These are phyloP conservation scores for Thymus quinquecostatus DNA, from an alignment of 257 asterid genomes.

Conservation along the genomic window DNA sequence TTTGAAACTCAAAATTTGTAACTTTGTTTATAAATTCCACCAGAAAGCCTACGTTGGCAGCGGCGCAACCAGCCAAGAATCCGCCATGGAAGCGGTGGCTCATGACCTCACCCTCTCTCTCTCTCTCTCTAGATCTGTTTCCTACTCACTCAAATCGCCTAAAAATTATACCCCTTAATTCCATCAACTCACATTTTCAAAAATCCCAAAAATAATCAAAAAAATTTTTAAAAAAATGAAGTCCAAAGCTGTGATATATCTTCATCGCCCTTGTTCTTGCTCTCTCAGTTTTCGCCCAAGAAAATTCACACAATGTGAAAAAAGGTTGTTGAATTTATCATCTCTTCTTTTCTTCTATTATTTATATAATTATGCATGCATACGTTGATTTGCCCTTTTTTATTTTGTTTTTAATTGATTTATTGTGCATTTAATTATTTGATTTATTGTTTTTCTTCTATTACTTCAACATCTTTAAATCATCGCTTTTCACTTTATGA, in stretches of 20 bases:
- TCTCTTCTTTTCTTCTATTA: neutral
- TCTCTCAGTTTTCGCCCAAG: conserved; percentile 32
- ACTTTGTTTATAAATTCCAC: neutral
- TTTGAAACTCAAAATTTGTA: neutral
- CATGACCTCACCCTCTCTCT: conserved; percentile 23
- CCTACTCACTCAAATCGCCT: conserved; percentile 18
- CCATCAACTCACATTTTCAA: neutral
- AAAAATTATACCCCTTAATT: conserved; percentile 26
- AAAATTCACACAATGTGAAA: conserved; percentile 3
- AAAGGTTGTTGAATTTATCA: conserved; percentile 14
- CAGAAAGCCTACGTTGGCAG: conserved; percentile 23
- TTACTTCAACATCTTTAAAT: too few species aligned
- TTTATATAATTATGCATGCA: neutral
- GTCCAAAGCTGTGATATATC: conserved; percentile 25
- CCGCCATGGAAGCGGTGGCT: conserved; percentile 25
- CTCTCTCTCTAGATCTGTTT: neutral
- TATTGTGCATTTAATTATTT: neutral
- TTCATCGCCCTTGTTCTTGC: conserved; percentile 34
- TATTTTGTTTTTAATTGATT: neutral
- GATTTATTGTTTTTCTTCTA: too few species aligned
- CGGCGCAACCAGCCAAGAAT: conserved; percentile 26
- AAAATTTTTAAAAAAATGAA: conserved; percentile 25
- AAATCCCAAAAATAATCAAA: neutral
- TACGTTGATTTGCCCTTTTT: neutral
- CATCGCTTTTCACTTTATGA: too few species aligned